Evolutionary conservation across 1,139 yeast genomes (phyloP).

Genomic region (Sugiyamaella grinbergsii): DNA sequence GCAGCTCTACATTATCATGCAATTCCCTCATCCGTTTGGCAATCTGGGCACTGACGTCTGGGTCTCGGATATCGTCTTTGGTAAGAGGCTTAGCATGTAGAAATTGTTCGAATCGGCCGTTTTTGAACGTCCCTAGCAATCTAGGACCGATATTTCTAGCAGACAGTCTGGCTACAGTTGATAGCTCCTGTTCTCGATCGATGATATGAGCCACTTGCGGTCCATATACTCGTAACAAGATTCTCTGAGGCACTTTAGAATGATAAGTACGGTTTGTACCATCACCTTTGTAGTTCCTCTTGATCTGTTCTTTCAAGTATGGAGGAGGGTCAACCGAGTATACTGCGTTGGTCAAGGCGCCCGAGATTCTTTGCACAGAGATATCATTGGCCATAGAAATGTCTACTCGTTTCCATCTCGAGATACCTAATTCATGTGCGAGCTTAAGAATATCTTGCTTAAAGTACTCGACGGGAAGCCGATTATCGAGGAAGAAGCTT

Average conservation of each 20-base stretch:
- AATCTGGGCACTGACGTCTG: slow-evolving; percentile 76
- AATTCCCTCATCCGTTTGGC: slow-evolving; percentile 97
- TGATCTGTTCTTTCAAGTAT: slow-evolving; percentile 38
- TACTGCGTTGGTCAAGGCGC: slow-evolving; percentile 91
- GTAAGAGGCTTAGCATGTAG: slow-evolving; percentile 76
- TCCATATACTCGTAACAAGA: slow-evolving; percentile 86
- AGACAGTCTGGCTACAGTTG: slow-evolving; percentile 70
- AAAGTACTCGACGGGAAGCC: slow-evolving; percentile 80
- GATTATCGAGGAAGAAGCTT: slow-evolving; percentile 55
- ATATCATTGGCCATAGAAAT: slow-evolving; percentile 45
- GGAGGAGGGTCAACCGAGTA: slow-evolving; percentile 57
- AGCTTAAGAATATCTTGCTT: slow-evolving; percentile 76
- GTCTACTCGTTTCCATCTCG: slow-evolving; percentile 69
- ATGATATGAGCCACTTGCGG: slow-evolving; percentile 83
- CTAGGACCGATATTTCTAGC: slow-evolving; percentile 83
- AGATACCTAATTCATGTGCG: slow-evolving; percentile 62
- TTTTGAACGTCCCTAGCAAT: slow-evolving; percentile 80
- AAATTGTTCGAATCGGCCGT: slow-evolving; percentile 92
- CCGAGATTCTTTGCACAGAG: slow-evolving; percentile 68
- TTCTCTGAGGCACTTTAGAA: slow-evolving; percentile 46
- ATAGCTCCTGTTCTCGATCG: slow-evolving; percentile 80
- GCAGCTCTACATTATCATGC: slow-evolving; percentile 76
- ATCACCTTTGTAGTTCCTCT: slow-evolving; percentile 26
- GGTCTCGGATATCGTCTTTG: slow-evolving; percentile 70
- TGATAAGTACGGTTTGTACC: slow-evolving; percentile 33